Evolutionary conservation across 2,329 filamentous ascomycete species (phyloP), one percentile per base, ranked within the genome.

Genomic region (Colletotrichum horii): DNA sequence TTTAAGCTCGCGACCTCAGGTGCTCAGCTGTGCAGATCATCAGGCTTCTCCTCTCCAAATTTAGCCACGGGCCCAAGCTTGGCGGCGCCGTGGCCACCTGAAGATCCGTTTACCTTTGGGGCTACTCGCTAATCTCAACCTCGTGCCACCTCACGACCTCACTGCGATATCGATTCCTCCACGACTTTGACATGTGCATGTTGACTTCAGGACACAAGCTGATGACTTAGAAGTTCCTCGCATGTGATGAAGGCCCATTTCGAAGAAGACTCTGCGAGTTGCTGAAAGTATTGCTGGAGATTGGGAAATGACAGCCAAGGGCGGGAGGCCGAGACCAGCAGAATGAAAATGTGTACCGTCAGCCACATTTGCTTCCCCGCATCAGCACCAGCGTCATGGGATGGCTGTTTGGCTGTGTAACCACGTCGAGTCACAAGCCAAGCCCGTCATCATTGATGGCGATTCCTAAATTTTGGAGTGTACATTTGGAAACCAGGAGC

Each of bases 11-110:
- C 28, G 26, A 62, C 24, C 55, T 36, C 30, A 22, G 48, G 16
- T 38, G 28, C 55, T 48, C 66, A 69, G 30, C 58, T 71, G 66
- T 8, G 67, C 52, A 75, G 68, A 75, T 75, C 72, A 66, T 48
- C 66, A n/a, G 66, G 66, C n/a, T 43, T 43, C 22, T 34, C 34
- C 5, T 15, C 32, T 26, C 66, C 66, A 43, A n/a, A 61, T 61
- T 52, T 60, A 70, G 67, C 43, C 26, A 26, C 30, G 8, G 28
- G 19, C 22, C 58, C 28, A 48, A 24, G 36, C 12, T 52, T 36
- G 30, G 26, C 28, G 38, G 58, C 68, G 72, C 72, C 61, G 68
- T 56, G 68, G 38, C 61, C 72, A 55, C 72, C 24, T 15, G 22
- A 43, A 56, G 72, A 71, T 71, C 61, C 52, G 68, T 61, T 56